phyloP scores from a whole-genome alignment of 2,329 filamentous ascomycete species.

The Verticillium nonalfalfae region DNA sequence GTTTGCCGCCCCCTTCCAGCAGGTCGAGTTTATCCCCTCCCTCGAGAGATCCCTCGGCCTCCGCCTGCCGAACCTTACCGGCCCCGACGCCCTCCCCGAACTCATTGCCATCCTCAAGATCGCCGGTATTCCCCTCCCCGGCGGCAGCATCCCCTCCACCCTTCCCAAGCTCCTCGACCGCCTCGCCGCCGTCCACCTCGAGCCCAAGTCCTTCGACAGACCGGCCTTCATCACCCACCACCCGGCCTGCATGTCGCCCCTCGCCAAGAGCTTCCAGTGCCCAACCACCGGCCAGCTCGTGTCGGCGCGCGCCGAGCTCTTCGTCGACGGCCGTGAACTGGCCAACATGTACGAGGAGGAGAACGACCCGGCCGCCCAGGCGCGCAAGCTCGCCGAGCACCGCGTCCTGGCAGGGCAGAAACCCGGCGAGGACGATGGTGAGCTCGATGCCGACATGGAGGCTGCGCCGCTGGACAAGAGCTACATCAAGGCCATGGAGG shows the following conservation, averaged over 20 bases:
- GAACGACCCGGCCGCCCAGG: slow-evolving; percentile 83
- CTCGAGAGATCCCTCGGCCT: slow-evolving; percentile 64
- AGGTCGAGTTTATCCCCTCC: slow-evolving; percentile 76
- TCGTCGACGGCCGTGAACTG: slow-evolving; percentile 72
- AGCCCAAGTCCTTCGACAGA: slow-evolving; percentile 59
- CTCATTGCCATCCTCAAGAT: slow-evolving; percentile 49
- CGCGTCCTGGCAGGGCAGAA: slow-evolving; percentile 26
- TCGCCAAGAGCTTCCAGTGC: slow-evolving; percentile 80
- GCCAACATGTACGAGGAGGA: slow-evolving; percentile 99
- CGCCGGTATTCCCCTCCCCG: slow-evolving; percentile 57
- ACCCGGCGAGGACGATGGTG: slow-evolving; percentile 19
- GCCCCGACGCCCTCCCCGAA: slow-evolving; percentile 48
- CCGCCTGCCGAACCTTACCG: slow-evolving; percentile 57
- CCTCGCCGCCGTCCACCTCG: slow-evolving; percentile 69
- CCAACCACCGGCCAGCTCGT: slow-evolving; percentile 62
- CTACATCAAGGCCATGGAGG: slow-evolving; percentile 79
- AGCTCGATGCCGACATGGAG: slow-evolving; percentile 38
- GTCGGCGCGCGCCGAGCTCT: slow-evolving; percentile 78
- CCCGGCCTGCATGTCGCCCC: slow-evolving; percentile 82
- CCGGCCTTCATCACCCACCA: slow-evolving; percentile 88
- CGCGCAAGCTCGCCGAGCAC: slow-evolving; percentile 68
- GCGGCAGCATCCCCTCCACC: slow-evolving; percentile 48
- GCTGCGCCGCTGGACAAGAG: slow-evolving; percentile 60
- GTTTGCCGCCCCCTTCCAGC: slow-evolving; percentile 51
- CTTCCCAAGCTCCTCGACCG: slow-evolving; percentile 71